Evolutionary conservation across 768 basidiomycete genomes (phyloP).

Genomic region (Termitomyces sp.): DNA sequence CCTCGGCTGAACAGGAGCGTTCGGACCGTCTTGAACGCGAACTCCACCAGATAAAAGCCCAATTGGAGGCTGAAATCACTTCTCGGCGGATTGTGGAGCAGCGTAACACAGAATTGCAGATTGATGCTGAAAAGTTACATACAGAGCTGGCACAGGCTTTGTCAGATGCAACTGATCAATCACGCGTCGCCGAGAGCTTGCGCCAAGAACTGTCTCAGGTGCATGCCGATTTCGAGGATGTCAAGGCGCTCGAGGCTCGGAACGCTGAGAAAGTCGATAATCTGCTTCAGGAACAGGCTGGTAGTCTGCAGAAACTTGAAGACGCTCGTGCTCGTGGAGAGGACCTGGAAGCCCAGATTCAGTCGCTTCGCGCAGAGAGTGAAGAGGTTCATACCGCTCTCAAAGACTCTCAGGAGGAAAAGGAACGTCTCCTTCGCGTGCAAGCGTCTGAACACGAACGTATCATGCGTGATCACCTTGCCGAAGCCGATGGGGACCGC

Average conservation of each 20-base stretch:
- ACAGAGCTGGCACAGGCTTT: slow-evolving; percentile 53
- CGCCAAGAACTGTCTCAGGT: slow-evolving; percentile 62
- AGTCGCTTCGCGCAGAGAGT: slow-evolving; percentile 64
- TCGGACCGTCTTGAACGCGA: slow-evolving; percentile 60
- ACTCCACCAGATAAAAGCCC: slow-evolving; percentile 54
- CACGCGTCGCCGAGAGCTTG: slow-evolving; percentile 50
- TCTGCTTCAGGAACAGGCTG: slow-evolving; percentile 74
- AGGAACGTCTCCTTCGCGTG: slow-evolving; percentile 67
- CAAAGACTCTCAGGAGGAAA: slow-evolving; percentile 66
- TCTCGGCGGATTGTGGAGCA: slow-evolving; percentile 61
- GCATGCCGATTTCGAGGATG: slow-evolving; percentile 58
- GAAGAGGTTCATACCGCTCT: slow-evolving; percentile 65
- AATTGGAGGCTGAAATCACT: slow-evolving; percentile 59
- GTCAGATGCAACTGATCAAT: slow-evolving; percentile 64
- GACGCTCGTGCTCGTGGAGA: slow-evolving; percentile 71
- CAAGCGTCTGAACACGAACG: slow-evolving; percentile 67
- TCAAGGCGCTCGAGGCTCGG: slow-evolving; percentile 60
- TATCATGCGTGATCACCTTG: slow-evolving; percentile 79
- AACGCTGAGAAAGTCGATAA: slow-evolving; percentile 58
- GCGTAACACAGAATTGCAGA: slow-evolving; percentile 51
- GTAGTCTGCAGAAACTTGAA: slow-evolving; percentile 63
- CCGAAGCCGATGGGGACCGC: slow-evolving; percentile 90
- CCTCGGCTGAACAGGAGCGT: slow-evolving; percentile 42
- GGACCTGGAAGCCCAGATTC: slow-evolving; percentile 71
- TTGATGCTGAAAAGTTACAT: slow-evolving; percentile 52